These are phyloP conservation scores for Zygoascus biomembranicola DNA, from an alignment of 805 yeast species.

Conservation along the genomic window DNA sequence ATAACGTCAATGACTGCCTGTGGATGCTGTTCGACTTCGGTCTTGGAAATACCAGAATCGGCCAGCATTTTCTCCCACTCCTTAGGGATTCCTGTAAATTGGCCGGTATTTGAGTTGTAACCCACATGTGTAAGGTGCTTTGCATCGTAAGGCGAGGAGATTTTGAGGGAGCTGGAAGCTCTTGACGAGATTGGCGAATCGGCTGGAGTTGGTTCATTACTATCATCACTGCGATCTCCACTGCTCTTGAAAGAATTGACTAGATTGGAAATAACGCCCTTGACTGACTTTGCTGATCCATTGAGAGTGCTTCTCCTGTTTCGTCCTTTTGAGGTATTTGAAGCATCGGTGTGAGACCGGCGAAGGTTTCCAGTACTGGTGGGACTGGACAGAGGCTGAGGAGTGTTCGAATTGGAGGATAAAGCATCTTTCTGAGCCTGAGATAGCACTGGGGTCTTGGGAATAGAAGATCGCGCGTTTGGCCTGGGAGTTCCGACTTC, in stretches of 20 bases:
- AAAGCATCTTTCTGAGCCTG: neutral
- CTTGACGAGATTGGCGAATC: neutral
- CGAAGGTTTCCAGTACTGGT: neutral
- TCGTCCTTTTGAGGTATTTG: conserved; percentile 6
- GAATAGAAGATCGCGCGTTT: neutral
- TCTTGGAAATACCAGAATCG: conserved; percentile 79
- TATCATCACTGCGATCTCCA: conserved; percentile 1
- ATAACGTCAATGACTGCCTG: conserved; percentile 91
- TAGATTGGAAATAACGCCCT: conserved; percentile 20
- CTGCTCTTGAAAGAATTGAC: conserved; percentile 16
- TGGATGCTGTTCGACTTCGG: conserved; percentile 86
- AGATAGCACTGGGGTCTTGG: conserved; percentile 3
- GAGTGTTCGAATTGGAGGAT: neutral
- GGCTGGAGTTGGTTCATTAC: neutral
- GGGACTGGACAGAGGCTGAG: conserved; percentile 4
- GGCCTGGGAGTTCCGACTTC: neutral
- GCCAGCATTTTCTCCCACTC: conserved; percentile 84
- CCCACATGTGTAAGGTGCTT: conserved; percentile 95
- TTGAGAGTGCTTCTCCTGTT: conserved; percentile 16
- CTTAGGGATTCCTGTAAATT: conserved; percentile 83
- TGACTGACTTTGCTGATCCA: conserved; percentile 13
- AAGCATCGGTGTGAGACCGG: conserved; percentile 4
- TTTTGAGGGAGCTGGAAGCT: conserved; percentile 33
- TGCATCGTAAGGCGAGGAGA: conserved; percentile 87
- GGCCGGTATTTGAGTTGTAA: conserved; percentile 72